Base-by-base conservation (phyloP, 2,329 filamentous ascomycete genomes). In the Arthrobotrys megalospora region DNA sequence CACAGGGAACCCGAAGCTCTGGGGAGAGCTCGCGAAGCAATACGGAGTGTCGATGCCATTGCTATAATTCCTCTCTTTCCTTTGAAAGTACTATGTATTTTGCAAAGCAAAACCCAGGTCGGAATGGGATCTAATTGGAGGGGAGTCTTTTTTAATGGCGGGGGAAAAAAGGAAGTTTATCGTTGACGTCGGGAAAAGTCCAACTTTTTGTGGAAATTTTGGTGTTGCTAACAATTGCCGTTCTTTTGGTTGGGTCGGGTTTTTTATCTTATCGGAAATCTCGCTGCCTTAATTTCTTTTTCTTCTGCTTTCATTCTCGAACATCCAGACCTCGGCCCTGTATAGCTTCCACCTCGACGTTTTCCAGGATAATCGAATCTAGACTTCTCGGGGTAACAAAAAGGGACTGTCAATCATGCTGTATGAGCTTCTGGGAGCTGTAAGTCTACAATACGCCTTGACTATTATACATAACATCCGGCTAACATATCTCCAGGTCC, bases 351-450 rank as follows among this genome's bases (percentile, higher is more conserved):
- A 66, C 14, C 52, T 47, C 63, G 47, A 43, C 36, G n/a, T n/a
- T n/a, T n/a, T n/a, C n/a, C n/a, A n/a, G n/a, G n/a, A n/a, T n/a
- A n/a, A n/a, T n/a, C n/a, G 8, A 3, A 47, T 19, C 24, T 12
- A 45, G 24, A 28, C 24, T 28, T 28, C 24, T 28, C 24, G 24
- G 5, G 24, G 24, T 10, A 19, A 32, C 50, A 38, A 28, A 21
- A 41, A n/a, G n/a, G 32, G 24, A 38, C 55, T 34, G 21, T 80
- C 81, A 84, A 88, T 85, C 81, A 97, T 99, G 96, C 87, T 99
- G 86, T 99, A 99, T 88, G 96, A 99, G 87, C 88, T 98, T 83
- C 96, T 99, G 85, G 96, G 93, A 85, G 91, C 97, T 86, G 96
- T 97, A 87, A 83, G 91, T 87, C 10, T n/a, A 58, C 7, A 48